Evolutionary conservation across 768 basidiomycete species (phyloP).

Genomic region (Chalciporus pseudorubinellus): DNA sequence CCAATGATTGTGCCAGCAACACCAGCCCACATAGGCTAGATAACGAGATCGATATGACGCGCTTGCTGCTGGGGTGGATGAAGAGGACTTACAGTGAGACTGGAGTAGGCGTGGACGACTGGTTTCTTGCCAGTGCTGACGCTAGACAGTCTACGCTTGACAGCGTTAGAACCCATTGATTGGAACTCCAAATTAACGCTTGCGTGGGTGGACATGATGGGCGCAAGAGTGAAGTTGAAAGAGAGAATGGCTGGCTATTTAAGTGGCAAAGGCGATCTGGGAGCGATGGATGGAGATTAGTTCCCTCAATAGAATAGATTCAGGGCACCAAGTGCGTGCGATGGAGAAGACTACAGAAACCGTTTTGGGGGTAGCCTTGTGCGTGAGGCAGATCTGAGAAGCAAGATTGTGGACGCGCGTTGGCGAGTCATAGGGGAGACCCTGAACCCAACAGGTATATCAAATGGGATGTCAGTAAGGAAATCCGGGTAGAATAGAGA

Average conservation of each 20-base stretch:
- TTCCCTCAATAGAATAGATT: conserved; percentile 7
- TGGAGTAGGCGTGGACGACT: conserved; percentile 55
- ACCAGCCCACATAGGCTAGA: conserved; percentile 86
- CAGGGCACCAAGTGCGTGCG: conserved; percentile 9
- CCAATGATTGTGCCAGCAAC: conserved; percentile 62
- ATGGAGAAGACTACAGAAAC: background rate
- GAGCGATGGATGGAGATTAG: conserved; percentile 1
- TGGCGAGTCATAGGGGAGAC: conserved; percentile 12
- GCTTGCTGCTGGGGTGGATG: background rate
- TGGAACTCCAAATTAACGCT: conserved; percentile 48
- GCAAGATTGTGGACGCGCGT: conserved; percentile 6
- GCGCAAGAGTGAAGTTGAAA: conserved; percentile 19
- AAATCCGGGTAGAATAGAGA: background rate
- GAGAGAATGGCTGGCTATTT: conserved; percentile 34
- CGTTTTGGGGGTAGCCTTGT: background rate
- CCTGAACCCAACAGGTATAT: conserved; percentile 24
- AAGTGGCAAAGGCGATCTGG: conserved; percentile 9
- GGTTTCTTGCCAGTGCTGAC: conserved; percentile 48
- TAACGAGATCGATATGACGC: conserved; percentile 16
- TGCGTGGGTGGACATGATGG: conserved; percentile 48
- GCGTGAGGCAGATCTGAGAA: conserved; percentile 5
- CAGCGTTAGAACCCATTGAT: conserved; percentile 61
- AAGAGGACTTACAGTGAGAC: conserved; percentile 55
- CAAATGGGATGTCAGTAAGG: conserved; percentile 2
- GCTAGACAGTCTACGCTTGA: conserved; percentile 68